phyloP scores from a whole-genome alignment of 805 yeast species.

The Metschnikowia picachoensis region DNA sequence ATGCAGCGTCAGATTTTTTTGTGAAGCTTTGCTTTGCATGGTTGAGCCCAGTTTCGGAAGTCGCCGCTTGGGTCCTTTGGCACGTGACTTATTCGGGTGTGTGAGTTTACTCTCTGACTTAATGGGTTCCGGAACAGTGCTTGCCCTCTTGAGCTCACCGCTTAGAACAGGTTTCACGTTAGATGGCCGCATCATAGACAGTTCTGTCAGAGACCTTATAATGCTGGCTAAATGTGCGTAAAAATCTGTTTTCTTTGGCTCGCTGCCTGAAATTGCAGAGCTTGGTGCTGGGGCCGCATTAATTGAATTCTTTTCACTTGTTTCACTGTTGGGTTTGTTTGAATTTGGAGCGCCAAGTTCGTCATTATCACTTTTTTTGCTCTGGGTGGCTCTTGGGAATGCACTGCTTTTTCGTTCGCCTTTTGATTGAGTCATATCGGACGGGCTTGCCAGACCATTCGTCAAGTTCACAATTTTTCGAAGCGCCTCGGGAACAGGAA shows the following conservation, averaged over 20 bases:
- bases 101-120: constrained; percentile 24
- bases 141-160: constrained; percentile 4
- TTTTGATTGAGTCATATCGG: background rate
- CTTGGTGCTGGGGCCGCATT: too few species aligned
- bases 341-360: too few species aligned
- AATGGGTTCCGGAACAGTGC: constrained; percentile 5
- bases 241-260: constrained; percentile 1
- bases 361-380: too few species aligned
- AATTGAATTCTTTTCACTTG: too few species aligned
- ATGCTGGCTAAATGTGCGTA: constrained; percentile 23
- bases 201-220: constrained; percentile 28
- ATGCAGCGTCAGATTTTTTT: background rate
- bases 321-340: too few species aligned
- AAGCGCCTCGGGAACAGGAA: constrained; percentile 26
- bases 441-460: background rate
- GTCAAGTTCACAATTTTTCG: constrained; percentile 14
- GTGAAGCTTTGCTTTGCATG: too few species aligned
- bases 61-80: constrained; percentile 51
- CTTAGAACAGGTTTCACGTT: background rate
- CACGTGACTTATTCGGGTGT: constrained; percentile 45
- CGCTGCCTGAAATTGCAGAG: too few species aligned
- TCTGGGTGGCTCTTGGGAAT: too few species aligned
- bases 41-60: constrained; percentile 31
- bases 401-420: background rate
- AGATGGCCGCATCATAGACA: constrained; percentile 12